These are phyloP conservation scores for Calocera viscosa DNA, from an alignment of 768 basidiomycete genomes.

Conservation along the genomic window DNA sequence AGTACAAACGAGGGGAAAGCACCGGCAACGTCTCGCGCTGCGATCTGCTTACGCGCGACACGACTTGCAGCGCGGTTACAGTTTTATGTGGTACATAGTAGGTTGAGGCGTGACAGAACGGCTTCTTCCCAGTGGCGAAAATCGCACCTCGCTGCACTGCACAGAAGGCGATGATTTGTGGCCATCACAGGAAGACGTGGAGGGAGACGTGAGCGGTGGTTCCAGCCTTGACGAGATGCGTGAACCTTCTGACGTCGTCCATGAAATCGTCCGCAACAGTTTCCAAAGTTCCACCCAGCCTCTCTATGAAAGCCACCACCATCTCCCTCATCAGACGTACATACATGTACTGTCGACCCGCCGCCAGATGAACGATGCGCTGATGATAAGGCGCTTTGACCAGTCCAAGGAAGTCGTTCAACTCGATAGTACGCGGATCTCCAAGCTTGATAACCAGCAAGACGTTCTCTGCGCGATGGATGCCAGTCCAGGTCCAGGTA, in stretches of 20 bases:
- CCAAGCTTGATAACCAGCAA: background rate
- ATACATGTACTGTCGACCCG: background rate
- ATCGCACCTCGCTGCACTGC: too few relatives aligned
- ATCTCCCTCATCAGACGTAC: background rate
- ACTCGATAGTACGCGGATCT: background rate
- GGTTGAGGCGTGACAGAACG: too few relatives aligned
- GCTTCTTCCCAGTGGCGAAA: too few relatives aligned
- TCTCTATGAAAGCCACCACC: background rate
- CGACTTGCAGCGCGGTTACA: too few relatives aligned
- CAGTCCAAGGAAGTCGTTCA: background rate
- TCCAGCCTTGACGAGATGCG: background rate
- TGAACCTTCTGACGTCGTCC: background rate
- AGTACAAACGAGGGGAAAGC: too few relatives aligned
- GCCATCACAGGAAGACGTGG: background rate
- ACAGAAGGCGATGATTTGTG: too few relatives aligned
- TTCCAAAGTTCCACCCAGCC: background rate
- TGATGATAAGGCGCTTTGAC: background rate
- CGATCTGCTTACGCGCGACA: too few relatives aligned
- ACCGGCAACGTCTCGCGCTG: too few relatives aligned
- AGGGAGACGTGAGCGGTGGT: background rate
- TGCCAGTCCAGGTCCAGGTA: background rate
- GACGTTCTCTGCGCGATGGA: background rate
- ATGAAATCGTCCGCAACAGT: background rate
- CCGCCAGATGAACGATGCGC: background rate
- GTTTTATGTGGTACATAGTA: too few relatives aligned